Conservation (phyloP, 352 stramenopile species). For the Peronosclerospora sorghi region DNA sequence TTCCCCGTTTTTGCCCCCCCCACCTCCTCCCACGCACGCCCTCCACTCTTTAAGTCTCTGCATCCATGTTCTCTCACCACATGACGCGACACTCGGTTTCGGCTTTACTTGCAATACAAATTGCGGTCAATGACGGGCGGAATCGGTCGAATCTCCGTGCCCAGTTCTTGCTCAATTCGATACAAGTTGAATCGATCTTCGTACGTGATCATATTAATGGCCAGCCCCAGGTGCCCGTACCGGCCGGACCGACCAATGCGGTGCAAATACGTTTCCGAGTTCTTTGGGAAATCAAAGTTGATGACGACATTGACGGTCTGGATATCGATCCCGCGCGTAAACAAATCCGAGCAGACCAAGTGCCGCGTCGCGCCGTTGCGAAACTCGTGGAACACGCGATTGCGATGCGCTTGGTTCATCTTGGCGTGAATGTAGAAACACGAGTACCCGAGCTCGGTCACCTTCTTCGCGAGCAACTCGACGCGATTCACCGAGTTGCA, state of each 20-base stretch:
- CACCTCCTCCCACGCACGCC: slow-evolving; percentile 8
- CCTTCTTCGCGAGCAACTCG: slow-evolving; percentile 98
- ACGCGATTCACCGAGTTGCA: slow-evolving; percentile 99
- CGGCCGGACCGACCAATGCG: slow-evolving; percentile 97
- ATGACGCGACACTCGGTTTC: neutral
- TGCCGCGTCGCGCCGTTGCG: slow-evolving; percentile 94
- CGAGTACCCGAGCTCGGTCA: slow-evolving; percentile 98
- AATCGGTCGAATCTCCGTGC: slow-evolving; percentile 98
- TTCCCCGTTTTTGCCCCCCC: neutral
- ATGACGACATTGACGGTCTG: slow-evolving; percentile 99
- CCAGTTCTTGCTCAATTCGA: slow-evolving; percentile 97
- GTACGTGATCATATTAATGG: slow-evolving; percentile 99
- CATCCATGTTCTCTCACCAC: neutral
- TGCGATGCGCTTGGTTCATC: slow-evolving; percentile 99
- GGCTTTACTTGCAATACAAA: slow-evolving; percentile 91
- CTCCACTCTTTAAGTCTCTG: neutral
- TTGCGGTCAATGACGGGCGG: slow-evolving; percentile 96
- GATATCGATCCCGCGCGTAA: slow-evolving; percentile 99
- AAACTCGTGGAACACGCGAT: slow-evolving; percentile 99
- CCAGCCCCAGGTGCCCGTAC: slow-evolving; percentile 97
- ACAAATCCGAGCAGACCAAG: slow-evolving; percentile 97
- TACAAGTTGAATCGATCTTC: slow-evolving; percentile 97
- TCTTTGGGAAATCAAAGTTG: slow-evolving; percentile 99
- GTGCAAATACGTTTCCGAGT: slow-evolving; percentile 99
- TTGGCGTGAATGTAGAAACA: slow-evolving; percentile 99